Base-by-base conservation (phyloP, 805 yeast species). In the Isabelozyma heimii region DNA sequence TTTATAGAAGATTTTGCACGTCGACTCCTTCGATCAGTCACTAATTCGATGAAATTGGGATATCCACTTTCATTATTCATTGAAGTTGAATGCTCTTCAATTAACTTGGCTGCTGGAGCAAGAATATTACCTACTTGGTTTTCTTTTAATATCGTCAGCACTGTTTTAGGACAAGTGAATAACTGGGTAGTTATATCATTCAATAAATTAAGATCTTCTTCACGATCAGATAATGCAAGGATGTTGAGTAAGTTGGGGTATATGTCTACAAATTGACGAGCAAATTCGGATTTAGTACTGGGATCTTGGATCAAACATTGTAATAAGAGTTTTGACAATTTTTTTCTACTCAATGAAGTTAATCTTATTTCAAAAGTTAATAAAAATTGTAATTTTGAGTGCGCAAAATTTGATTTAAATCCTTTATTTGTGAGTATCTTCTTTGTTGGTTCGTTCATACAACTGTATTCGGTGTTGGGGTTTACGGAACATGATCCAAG, bases 311-410 rank as follows among this genome's bases (percentile, higher is more conserved):
- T 72, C 26, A 86, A 61, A 0, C 82, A 72, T 0, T 90, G 83
- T 8, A 85, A 68, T 3, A 86, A 53, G 1, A 82, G 60, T 26
- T 73, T 68, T 43, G 79, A 76, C 14, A 87, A 47, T 7, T 62
- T 61, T 41, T 70, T 73, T 59, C 94, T 75, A 7, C 78, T 57
- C 4, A 57, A 54, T 49, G 84, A 83, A 67, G 83, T 73, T 33
- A 77, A 77, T 53, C 94, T 72, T 37, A 80, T 72, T 51, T 87
- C 88, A 49, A 85, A 79, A 50, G 73, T 75, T 37, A 85, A 64
- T 17, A 87, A 56, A 55, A 70, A 74, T 59, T 86, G 91, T 10
- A 87, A 58, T 55, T 89, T 73, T 13, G 88, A 74, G 27, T 60
- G 52, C n/a, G 52, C 49, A 14, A 61, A 20, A 7, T 66, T 65